Evolutionary conservation across 306 rosid genomes (phyloP).

Genomic region (Lagenaria siceraria): DNA sequence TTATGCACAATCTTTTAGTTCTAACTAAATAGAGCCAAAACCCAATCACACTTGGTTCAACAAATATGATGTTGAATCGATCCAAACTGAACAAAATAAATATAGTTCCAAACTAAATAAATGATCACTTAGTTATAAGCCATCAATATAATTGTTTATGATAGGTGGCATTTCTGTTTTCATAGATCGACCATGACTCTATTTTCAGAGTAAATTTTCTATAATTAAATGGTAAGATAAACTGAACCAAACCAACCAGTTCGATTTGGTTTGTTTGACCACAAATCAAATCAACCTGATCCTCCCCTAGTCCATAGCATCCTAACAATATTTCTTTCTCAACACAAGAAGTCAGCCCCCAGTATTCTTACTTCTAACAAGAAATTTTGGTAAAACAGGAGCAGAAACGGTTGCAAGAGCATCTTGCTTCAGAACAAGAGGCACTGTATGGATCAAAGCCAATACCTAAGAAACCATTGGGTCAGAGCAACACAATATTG

Average conservation of each 20-base stretch:
- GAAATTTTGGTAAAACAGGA: slow-evolving; percentile 29
- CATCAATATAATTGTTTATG: too few species aligned
- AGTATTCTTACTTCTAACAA: not conserved
- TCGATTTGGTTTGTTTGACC: not conserved
- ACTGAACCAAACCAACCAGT: not conserved
- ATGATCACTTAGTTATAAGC: too few species aligned
- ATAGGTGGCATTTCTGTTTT: too few species aligned
- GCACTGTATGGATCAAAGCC: slow-evolving; percentile 65
- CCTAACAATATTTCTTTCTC: not conserved
- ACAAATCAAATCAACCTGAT: not conserved
- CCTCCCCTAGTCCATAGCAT: not conserved
- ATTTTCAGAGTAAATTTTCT: not conserved
- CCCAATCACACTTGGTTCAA: not conserved
- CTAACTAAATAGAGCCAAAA: not conserved
- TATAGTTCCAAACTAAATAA: too few species aligned
- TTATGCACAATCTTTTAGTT: not conserved
- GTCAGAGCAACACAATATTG: slow-evolving; percentile 48
- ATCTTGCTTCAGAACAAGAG: slow-evolving; percentile 56
- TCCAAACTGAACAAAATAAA: too few species aligned
- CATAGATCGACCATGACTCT: not conserved
- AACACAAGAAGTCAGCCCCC: not conserved
- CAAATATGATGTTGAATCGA: not conserved
- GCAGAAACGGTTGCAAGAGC: slow-evolving; percentile 65
- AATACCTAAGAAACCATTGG: slow-evolving; percentile 56
- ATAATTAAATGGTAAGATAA: not conserved